These are phyloP conservation scores for Sporobolomyces phaffii DNA, from an alignment of 768 basidiomycete species.

Conservation along the genomic window DNA sequence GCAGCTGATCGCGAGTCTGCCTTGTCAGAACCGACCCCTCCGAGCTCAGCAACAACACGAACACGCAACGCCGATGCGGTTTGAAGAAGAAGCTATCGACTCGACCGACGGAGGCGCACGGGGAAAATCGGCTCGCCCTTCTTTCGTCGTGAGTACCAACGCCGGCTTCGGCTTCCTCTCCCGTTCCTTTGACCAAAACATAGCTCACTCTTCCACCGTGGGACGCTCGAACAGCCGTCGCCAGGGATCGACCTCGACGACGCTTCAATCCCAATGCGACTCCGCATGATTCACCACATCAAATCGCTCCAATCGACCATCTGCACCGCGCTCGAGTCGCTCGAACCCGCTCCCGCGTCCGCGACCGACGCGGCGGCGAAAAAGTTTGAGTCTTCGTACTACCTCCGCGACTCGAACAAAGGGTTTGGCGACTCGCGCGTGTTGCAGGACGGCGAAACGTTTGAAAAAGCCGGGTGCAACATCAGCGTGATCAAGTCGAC, in stretches of 20 bases:
- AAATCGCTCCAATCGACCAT: conserved; percentile 70
- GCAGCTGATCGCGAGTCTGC: no score
- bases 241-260: conserved; percentile 40
- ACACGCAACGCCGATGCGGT: not conserved
- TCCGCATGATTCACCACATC: conserved; percentile 70
- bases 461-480: conserved; percentile 96
- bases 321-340: conserved; percentile 64
- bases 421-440: conserved; percentile 60
- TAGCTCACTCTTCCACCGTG: no score
- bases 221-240: not conserved
- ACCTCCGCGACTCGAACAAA: conserved; percentile 51
- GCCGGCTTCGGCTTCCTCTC: no score
- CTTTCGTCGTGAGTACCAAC: conserved; percentile 30
- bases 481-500: conserved; percentile 82
- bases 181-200: no score
- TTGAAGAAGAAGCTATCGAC: not conserved
- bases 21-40: not conserved
- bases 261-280: conserved; percentile 57
- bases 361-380: conserved; percentile 50
- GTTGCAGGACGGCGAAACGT: conserved; percentile 56
- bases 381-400: conserved; percentile 73
- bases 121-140: not conserved
- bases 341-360: conserved; percentile 55
- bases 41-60: not conserved
- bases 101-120: not conserved